A percentile compares a stretch with the other conserved stretches of the same genome.
phyloP scores from a whole-genome alignment of 129 eudicot genomes.

The Centaurea solstitialis region DNA sequence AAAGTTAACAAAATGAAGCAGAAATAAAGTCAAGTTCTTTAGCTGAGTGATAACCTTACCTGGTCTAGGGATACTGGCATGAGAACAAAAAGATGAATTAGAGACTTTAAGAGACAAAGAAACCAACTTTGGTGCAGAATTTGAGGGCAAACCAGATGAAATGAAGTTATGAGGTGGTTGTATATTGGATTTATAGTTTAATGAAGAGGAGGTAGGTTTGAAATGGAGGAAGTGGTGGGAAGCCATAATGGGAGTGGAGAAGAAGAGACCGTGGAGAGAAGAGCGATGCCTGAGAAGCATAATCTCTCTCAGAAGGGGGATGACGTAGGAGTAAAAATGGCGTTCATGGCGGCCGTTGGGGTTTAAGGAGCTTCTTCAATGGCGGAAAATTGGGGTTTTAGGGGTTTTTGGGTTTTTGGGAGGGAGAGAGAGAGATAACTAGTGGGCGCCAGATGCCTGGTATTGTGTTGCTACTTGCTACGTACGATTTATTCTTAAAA shows the following conservation, averaged over 20 bases:
- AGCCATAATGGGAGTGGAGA: slow-evolving; percentile 20
- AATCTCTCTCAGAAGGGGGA: background rate
- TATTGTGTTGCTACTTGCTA: background rate
- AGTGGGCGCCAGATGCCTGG: background rate
- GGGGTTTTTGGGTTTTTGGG: slow-evolving; percentile 31
- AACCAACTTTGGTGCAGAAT: background rate
- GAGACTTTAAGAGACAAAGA: slow-evolving; percentile 17
- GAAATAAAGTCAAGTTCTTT: background rate
- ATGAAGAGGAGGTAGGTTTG: slow-evolving; percentile 19
- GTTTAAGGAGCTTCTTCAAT: slow-evolving; percentile 24
- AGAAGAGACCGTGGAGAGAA: slow-evolving; percentile 11
- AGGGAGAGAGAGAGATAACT: background rate
- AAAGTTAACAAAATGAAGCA: background rate
- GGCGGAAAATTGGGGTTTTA: slow-evolving; percentile 4
- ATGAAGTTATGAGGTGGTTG: background rate
- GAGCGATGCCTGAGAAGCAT: slow-evolving; percentile 29
- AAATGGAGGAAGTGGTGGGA: slow-evolving; percentile 22
- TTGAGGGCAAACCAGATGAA: slow-evolving; percentile 8
- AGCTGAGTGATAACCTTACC: background rate
- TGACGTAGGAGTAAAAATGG: background rate
- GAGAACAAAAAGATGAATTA: slow-evolving; percentile 23
- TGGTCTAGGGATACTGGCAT: slow-evolving; percentile 38
- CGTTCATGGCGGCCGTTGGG: slow-evolving; percentile 20
- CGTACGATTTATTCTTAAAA: background rate
- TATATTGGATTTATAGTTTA: slow-evolving; percentile 13